phyloP scores from a whole-genome alignment of 257 asterid species.

The Solanum clarkiae region DNA sequence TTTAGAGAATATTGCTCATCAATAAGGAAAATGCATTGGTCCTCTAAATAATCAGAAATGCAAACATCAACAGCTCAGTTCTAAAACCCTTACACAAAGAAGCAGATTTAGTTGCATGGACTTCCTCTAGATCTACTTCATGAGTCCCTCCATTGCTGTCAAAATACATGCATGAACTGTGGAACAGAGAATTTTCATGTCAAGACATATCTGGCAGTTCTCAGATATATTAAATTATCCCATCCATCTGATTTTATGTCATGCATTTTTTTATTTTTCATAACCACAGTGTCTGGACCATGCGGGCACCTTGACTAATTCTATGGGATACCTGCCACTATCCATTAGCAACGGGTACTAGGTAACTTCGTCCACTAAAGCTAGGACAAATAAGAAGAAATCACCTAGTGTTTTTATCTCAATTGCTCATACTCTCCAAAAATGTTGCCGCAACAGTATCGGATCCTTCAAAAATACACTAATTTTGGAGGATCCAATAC shows the following conservation, averaged over 20 bases:
- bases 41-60: background rate
- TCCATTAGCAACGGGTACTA: background rate
- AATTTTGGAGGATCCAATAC: no score
- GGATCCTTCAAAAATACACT: no score
- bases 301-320: background rate
- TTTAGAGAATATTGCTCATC: background rate
- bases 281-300: background rate
- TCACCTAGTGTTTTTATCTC: background rate
- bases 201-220: background rate
- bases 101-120: slow-evolving; percentile 55
- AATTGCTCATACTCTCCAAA: no score
- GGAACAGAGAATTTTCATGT: background rate
- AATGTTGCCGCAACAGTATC: no score
- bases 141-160: slow-evolving; percentile 39
- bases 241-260: background rate
- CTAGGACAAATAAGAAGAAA: background rate
- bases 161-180: slow-evolving; percentile 64
- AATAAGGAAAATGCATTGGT: background rate
- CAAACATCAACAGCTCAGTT: background rate
- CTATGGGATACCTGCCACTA: background rate
- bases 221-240: background rate
- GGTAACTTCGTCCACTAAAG: background rate
- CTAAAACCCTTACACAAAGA: slow-evolving; percentile 45
- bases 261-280: background rate
- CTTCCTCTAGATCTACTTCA: slow-evolving; percentile 45